These are phyloP conservation scores for Peltaster fructicola DNA, from an alignment of 2,329 filamentous ascomycete genomes.

Conservation along the genomic window DNA sequence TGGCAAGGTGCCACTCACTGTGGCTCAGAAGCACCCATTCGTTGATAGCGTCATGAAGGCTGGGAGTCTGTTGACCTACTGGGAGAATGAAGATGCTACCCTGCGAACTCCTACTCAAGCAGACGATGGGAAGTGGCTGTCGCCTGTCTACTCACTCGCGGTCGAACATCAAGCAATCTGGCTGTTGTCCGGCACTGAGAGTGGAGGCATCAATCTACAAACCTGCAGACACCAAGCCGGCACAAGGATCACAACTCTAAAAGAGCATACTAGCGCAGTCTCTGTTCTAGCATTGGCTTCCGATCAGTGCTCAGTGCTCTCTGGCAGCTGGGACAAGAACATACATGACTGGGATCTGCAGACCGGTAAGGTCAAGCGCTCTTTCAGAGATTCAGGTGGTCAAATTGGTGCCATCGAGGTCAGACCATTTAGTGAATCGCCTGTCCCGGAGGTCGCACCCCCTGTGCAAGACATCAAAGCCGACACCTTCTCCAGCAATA, in stretches of 20 bases:
- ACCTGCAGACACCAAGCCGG: slow-evolving; percentile 90
- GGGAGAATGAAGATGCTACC: slow-evolving; percentile 74
- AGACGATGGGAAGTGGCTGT: slow-evolving; percentile 38
- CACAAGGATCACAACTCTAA: slow-evolving; percentile 65
- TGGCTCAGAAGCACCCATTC: slow-evolving; percentile 89
- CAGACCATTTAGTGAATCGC: slow-evolving; percentile 56
- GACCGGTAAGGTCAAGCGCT: slow-evolving; percentile 56
- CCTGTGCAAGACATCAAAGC: too few species aligned
- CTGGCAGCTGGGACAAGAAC: slow-evolving; percentile 91
- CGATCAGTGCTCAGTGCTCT: slow-evolving; percentile 75
- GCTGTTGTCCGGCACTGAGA: slow-evolving; percentile 80
- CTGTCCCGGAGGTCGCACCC: slow-evolving; percentile 59
- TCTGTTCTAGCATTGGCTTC: slow-evolving; percentile 67
- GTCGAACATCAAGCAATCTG: slow-evolving; percentile 80
- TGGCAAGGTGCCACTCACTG: slow-evolving; percentile 79
- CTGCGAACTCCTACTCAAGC: slow-evolving; percentile 18
- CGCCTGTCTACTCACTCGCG: slow-evolving; percentile 85
- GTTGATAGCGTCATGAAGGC: slow-evolving; percentile 95
- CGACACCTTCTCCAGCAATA: slow-evolving; percentile 63
- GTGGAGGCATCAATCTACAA: slow-evolving; percentile 81
- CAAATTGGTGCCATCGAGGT: slow-evolving; percentile 84
- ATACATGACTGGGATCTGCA: slow-evolving; percentile 92
- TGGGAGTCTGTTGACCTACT: slow-evolving; percentile 86
- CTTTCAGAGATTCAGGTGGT: slow-evolving; percentile 58
- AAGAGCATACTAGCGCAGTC: slow-evolving; percentile 77